Evolutionary conservation across 495 filamentous ascomycete species (phyloP).

Genomic region (Baudoinia panamericana): DNA sequence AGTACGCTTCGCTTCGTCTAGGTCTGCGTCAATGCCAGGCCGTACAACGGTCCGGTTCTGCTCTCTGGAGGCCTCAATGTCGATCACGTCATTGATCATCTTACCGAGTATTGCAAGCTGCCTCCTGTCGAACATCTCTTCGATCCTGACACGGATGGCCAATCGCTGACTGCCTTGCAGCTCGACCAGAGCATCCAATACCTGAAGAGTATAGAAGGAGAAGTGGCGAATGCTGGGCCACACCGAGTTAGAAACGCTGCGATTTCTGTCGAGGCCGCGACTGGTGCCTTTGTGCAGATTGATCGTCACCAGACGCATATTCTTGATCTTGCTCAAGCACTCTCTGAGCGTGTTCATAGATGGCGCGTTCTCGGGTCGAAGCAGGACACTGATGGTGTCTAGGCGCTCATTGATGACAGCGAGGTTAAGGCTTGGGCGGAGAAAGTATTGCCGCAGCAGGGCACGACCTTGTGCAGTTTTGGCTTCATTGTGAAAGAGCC

Average conservation of each 20-base stretch:
- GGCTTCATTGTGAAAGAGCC: conserved; percentile 65
- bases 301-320: conserved; percentile 56
- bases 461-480: conserved; percentile 69
- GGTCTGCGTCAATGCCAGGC: conserved; percentile 54
- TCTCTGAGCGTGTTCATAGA: conserved; percentile 44
- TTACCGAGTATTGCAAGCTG: conserved; percentile 52
- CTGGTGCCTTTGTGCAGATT: conserved; percentile 67
- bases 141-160: conserved; percentile 41
- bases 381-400: conserved; percentile 50
- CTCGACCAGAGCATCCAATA: conserved; percentile 52
- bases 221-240: conserved; percentile 55
- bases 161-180: conserved; percentile 43
- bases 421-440: conserved; percentile 62
- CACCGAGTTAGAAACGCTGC: conserved; percentile 48
- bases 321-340: conserved; percentile 60
- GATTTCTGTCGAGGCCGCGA: conserved; percentile 42
- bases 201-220: conserved; percentile 51
- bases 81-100: conserved; percentile 60
- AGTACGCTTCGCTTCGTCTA: conserved; percentile 63
- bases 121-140: conserved; percentile 31
- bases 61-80: conserved; percentile 67
- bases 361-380: conserved; percentile 54
- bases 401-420: conserved; percentile 62
- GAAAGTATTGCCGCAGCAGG: conserved; percentile 67
- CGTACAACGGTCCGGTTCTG: conserved; percentile 62